phyloP scores from a whole-genome alignment of 108 stramenopile genomes.

The Pseudonitzschia pungens region DNA sequence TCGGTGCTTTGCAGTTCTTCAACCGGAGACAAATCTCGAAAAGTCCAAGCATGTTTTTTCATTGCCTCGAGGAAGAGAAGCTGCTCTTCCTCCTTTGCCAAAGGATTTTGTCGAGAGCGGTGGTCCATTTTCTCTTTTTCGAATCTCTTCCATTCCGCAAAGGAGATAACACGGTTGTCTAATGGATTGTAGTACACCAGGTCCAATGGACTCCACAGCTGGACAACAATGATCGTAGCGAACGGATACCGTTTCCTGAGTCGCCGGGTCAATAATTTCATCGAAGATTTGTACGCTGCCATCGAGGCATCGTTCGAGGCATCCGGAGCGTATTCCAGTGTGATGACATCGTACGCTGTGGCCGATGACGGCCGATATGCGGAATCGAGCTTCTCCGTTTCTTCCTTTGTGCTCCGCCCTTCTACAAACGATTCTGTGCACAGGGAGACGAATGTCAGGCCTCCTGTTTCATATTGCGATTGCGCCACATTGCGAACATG shows the following conservation, averaged over 20 bases:
- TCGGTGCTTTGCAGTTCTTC: neutral
- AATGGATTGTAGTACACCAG: conserved; percentile 11
- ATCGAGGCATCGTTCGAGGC: neutral
- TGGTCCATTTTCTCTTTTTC: neutral
- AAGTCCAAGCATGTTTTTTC: conserved; percentile 6
- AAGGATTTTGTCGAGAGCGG: neutral
- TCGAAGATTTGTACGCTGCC: neutral
- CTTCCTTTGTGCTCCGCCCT: neutral
- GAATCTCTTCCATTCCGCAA: conserved; percentile 24
- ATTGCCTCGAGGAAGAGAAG: neutral
- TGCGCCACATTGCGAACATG: conserved; percentile 20
- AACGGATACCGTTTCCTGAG: conserved; percentile 42
- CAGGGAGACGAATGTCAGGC: conserved; percentile 29
- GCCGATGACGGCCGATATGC: neutral
- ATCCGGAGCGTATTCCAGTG: conserved; percentile 30
- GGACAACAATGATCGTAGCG: conserved; percentile 34
- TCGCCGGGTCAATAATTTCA: conserved; percentile 26
- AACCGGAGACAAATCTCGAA: conserved; percentile 2
- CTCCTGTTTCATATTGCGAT: conserved; percentile 19
- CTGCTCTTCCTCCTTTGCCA: neutral
- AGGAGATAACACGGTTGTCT: conserved; percentile 8
- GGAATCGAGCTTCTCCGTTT: neutral
- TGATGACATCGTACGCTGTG: conserved; percentile 40
- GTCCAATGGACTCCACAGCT: conserved; percentile 37
- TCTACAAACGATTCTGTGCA: conserved; percentile 49